These are phyloP conservation scores for Mucor circinelloides DNA, from an alignment of 371 early-diverging fungal species.

Conservation along the genomic window DNA sequence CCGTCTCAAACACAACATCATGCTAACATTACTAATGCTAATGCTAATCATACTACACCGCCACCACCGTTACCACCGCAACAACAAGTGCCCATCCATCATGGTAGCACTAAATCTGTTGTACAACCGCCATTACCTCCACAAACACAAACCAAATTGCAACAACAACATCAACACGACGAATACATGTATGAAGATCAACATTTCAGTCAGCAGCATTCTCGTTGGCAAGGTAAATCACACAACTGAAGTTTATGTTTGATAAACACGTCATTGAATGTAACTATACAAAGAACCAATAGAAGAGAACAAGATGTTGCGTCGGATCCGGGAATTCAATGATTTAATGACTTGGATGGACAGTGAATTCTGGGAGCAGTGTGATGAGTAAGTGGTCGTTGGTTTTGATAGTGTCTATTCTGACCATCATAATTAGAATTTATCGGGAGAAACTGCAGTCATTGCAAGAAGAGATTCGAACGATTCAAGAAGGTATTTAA, in stretches of 20 bases:
- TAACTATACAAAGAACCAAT: slow-evolving; percentile 20
- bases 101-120: slow-evolving; percentile 3
- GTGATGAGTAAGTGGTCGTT: slow-evolving; percentile 25
- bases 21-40: neutral
- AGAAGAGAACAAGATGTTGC: slow-evolving; percentile 27
- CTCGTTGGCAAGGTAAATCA: slow-evolving; percentile 28
- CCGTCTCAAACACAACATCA: neutral
- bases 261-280: neutral
- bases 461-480: slow-evolving; percentile 29
- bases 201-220: slow-evolving; percentile 2
- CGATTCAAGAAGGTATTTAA: slow-evolving; percentile 33
- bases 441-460: slow-evolving; percentile 31
- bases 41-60: neutral
- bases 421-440: slow-evolving; percentile 11
- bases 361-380: slow-evolving; percentile 35
- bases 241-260: neutral
- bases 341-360: slow-evolving; percentile 36
- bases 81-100: neutral
- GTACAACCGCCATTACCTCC: slow-evolving; percentile 6
- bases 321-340: slow-evolving; percentile 35
- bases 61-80: neutral
- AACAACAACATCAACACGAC: neutral
- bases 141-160: slow-evolving; percentile 2
- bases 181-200: slow-evolving; percentile 21
- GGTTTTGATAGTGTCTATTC: neutral